A percentile compares a stretch with the other conserved stretches of the same genome.
Conservation (phyloP, 108 stramenopile species). For the Skeletonema grethae region DNA sequence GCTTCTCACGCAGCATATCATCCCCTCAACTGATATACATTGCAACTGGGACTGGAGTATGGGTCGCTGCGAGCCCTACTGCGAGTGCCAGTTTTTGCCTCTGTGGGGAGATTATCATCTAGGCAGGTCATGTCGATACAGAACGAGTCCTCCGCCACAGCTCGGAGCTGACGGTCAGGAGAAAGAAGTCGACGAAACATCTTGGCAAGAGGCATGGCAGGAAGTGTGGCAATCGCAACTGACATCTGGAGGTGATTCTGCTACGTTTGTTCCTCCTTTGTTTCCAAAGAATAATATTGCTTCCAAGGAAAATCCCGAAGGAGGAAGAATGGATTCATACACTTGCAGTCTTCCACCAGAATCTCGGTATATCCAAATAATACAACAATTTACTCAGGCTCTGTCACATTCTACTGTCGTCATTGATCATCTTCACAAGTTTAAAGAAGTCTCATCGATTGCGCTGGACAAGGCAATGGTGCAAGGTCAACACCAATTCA, state of each 20-base stretch:
- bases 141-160: conserved; percentile 27
- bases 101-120: conserved; percentile 81
- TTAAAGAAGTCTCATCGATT: conserved; percentile 8
- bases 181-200: conserved; percentile 12
- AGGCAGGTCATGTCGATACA: conserved; percentile 71
- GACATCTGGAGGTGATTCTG: conserved; percentile 15
- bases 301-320: background rate
- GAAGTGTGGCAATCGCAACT: conserved; percentile 34
- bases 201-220: conserved; percentile 49
- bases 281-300: conserved; percentile 8
- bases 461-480: conserved; percentile 1
- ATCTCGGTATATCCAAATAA: conserved; percentile 36
- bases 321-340: conserved; percentile 7
- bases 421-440: conserved; percentile 22
- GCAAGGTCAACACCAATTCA: conserved; percentile 25
- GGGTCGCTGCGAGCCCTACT: conserved; percentile 81
- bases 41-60: conserved; percentile 80
- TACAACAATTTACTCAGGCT: conserved; percentile 21
- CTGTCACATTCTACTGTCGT: conserved; percentile 17
- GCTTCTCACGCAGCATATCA: conserved; percentile 72
- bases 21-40: conserved; percentile 46
- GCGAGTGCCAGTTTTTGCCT: conserved; percentile 58
- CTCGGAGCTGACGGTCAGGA: conserved; percentile 5
- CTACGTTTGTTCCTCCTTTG: conserved; percentile 21
- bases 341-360: conserved; percentile 40